phyloP scores from a whole-genome alignment of 208 protist genomes.

The Crithidia expoeki region DNA sequence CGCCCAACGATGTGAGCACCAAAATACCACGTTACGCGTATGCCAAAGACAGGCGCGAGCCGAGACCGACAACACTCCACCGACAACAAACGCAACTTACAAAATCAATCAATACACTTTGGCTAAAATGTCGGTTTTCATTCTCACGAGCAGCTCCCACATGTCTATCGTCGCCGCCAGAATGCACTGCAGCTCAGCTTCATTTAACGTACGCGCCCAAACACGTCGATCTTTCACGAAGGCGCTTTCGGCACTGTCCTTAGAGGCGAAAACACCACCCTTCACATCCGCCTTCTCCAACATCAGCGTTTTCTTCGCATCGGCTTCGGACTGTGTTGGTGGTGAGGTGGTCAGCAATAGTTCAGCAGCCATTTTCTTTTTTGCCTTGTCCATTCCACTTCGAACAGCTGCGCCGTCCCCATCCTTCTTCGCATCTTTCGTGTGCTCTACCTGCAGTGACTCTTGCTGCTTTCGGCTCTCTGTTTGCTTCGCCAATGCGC shows the following conservation, averaged over 20 bases:
- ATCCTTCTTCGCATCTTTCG: background rate
- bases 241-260: background rate
- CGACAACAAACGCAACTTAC: too few relatives aligned
- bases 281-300: background rate
- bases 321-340: background rate
- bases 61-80: too few relatives aligned
- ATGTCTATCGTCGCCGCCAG: conserved; percentile 4
- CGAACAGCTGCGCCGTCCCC: background rate
- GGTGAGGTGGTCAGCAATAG: conserved; percentile 3
- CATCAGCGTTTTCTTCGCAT: too few relatives aligned
- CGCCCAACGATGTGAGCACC: too few relatives aligned
- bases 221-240: conserved; percentile 1
- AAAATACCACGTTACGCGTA: too few relatives aligned
- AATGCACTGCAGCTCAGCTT: conserved; percentile 9
- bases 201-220: conserved; percentile 16
- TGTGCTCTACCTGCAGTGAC: background rate
- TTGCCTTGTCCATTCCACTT: background rate
- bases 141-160: conserved; percentile 9
- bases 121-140: conserved; percentile 9
- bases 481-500: background rate
- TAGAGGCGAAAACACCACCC: background rate
- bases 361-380: background rate
- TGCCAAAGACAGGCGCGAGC: too few relatives aligned
- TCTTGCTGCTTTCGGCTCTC: background rate
- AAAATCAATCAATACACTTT: conserved; percentile 6